Evolutionary conservation across 2,329 filamentous ascomycete genomes (phyloP).

Genomic region (Penicillium olsonii): DNA sequence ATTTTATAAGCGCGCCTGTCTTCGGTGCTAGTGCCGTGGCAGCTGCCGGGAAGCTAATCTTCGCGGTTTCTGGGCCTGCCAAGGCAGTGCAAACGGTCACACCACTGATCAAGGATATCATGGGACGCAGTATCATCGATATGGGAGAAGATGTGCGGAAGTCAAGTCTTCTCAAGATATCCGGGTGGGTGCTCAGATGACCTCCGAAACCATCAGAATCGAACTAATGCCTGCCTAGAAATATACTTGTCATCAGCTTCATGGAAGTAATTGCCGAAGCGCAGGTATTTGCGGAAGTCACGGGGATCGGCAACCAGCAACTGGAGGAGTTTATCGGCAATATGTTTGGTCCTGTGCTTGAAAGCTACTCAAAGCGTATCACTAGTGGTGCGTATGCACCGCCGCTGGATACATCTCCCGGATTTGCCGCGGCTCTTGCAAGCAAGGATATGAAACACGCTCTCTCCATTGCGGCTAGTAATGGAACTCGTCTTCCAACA

Average conservation of each 20-base stretch:
- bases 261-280: conserved; percentile 54
- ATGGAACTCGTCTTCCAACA: conserved; percentile 8
- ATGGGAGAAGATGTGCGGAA: conserved; percentile 48
- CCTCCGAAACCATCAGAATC: not conserved
- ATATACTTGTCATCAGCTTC: conserved; percentile 52
- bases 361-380: conserved; percentile 20
- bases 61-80: conserved; percentile 47
- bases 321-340: conserved; percentile 46
- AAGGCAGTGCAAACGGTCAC: conserved; percentile 37
- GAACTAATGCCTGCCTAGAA: conserved; percentile 31
- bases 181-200: conserved; percentile 33
- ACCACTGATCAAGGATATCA: conserved; percentile 46
- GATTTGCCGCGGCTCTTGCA: conserved; percentile 19
- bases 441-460: conserved; percentile 19
- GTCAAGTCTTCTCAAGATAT: conserved; percentile 50
- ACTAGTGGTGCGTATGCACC: conserved; percentile 23
- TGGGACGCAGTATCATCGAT: conserved; percentile 36
- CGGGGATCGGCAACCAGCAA: conserved; percentile 41
- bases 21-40: conserved; percentile 56
- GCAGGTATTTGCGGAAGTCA: conserved; percentile 52
- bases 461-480: conserved; percentile 6
- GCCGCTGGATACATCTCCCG: conserved; percentile 8
- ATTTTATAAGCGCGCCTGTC: conserved; percentile 51
- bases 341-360: conserved; percentile 20
- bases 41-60: conserved; percentile 48